Percentiles rank a stretch among this genome's conserved stretches.
Evolutionary conservation across 371 early-diverging fungal genomes (phyloP).

Genomic region (Mucor indicus): DNA sequence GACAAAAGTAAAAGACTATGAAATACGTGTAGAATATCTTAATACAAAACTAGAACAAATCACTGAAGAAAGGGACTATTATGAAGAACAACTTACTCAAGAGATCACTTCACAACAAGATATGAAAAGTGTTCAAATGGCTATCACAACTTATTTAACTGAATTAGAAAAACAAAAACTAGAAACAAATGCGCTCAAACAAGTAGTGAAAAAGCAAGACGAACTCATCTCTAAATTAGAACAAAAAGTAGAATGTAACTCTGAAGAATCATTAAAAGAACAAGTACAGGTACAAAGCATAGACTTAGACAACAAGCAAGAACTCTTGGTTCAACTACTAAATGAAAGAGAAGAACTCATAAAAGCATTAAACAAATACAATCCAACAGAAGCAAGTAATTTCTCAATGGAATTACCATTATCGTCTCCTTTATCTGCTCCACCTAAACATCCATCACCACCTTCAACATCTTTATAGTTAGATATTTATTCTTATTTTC

Average conservation of each 20-base stretch:
- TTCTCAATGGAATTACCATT: neutral
- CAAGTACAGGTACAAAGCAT: constrained; percentile 35
- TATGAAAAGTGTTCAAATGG: constrained; percentile 32
- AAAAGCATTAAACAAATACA: constrained; percentile 8
- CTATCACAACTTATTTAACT: constrained; percentile 28
- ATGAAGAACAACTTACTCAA: constrained; percentile 27
- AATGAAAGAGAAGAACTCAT: constrained; percentile 35
- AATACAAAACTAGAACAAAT: constrained; percentile 38
- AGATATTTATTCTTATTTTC: neutral
- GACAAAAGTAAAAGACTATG: constrained; percentile 42
- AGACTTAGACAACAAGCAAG: constrained; percentile 38
- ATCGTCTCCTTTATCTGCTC: constrained; percentile 14
- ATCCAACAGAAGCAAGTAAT: neutral
- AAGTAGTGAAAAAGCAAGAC: constrained; percentile 40
- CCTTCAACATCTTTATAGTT: constrained; percentile 10
- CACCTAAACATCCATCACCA: constrained; percentile 24
- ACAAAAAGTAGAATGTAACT: constrained; percentile 6
- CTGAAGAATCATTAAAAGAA: constrained; percentile 14
- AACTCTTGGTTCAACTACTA: constrained; percentile 27
- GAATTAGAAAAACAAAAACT: constrained; percentile 32
- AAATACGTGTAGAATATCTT: constrained; percentile 42
- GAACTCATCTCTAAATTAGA: constrained; percentile 36
- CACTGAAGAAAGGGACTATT: constrained; percentile 35
- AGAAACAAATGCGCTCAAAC: constrained; percentile 19
- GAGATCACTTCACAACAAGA: constrained; percentile 4